Evolutionary conservation across 495 filamentous ascomycete species (phyloP), one percentile per base, ranked within the genome.

Genomic region (Hypomontagnella monticulosa): DNA sequence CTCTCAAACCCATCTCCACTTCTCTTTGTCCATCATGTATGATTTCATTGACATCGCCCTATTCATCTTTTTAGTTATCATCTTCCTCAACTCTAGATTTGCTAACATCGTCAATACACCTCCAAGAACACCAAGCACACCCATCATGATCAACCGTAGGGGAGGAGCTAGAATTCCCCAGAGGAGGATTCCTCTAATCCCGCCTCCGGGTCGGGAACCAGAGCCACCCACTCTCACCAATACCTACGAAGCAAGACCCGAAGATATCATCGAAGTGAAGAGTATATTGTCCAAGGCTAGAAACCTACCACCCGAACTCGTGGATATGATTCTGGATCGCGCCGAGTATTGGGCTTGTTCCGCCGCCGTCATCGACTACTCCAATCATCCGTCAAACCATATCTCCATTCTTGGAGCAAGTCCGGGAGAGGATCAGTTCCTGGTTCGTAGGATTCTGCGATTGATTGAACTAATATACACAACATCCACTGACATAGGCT

Each of bases 321-420:
- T 91, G n/a, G 88, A 92, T 72, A 73, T 78, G 49, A 85, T 93
- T 33, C 67, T 91, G 51, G 89, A 91, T 67, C 72, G 76, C 37
- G 89, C 89, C 16, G 89, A 91, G 72, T 92, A 92, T 69, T 93
- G 90, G 90, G 83, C 84, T 0, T 80, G 83, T 53, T 78, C 80
- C 0, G 73, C 78, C 3, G 70, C 73, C 4, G 62, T 66, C 33
- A 33, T 73, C 10, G 55, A 68, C 32, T 76, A 57, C 53, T 42
- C 51, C 4, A 34, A 52, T 23, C 41, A 41, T 10, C 19, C 34
- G 1, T 48, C 56, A 8, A 37, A 33, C 3, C 44, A 56, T 0
- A 57, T 72, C 4, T 14, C 33, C 3, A 64, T 74, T 18, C 12
- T 40, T 4, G 71, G 70, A 15, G 67, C 60, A 6, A 16, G 40